Conservation (phyloP, 768 basidiomycete genomes). For the Pisolithus tinctorius region DNA sequence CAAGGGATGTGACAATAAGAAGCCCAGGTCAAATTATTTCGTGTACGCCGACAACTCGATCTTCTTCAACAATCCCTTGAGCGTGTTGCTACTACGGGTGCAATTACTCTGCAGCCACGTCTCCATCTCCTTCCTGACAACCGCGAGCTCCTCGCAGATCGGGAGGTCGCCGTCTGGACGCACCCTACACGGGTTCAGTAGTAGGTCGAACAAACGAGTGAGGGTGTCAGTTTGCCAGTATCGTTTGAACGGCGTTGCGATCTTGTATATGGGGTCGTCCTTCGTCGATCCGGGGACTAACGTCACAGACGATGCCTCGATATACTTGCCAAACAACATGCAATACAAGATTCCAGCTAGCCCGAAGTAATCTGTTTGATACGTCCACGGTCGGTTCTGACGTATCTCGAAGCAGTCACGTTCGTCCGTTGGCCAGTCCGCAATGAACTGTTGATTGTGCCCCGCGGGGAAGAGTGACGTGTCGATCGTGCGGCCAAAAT, state of each 20-base stretch:
- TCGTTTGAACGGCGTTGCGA: constrained; percentile 76
- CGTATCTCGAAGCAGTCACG: constrained; percentile 91
- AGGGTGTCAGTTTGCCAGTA: constrained; percentile 94
- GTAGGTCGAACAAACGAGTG: constrained; percentile 72
- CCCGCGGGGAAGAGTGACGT: constrained; percentile 64
- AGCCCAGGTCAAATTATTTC: constrained; percentile 5
- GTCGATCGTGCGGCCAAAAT: constrained; percentile 96
- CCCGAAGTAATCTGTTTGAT: constrained; percentile 95
- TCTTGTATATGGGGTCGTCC: constrained; percentile 43
- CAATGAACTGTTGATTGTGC: constrained; percentile 67
- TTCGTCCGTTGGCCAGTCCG: constrained; percentile 85
- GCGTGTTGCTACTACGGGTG: constrained; percentile 71
- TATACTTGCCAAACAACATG: constrained; percentile 95
- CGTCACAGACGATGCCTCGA: constrained; percentile 61
- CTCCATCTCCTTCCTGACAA: constrained; percentile 77
- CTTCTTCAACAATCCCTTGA: constrained; percentile 81
- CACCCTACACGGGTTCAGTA: constrained; percentile 75
- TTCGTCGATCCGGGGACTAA: constrained; percentile 27
- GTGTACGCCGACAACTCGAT: constrained; percentile 51
- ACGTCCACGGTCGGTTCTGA: constrained; percentile 82
- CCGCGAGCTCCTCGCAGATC: constrained; percentile 58
- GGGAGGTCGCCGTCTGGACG: constrained; percentile 59
- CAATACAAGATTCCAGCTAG: constrained; percentile 91
- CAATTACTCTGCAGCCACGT: constrained; percentile 81
- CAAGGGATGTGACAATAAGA: not conserved